Evolutionary conservation across 768 basidiomycete species (phyloP).

Genomic region (Boletus patriciae): DNA sequence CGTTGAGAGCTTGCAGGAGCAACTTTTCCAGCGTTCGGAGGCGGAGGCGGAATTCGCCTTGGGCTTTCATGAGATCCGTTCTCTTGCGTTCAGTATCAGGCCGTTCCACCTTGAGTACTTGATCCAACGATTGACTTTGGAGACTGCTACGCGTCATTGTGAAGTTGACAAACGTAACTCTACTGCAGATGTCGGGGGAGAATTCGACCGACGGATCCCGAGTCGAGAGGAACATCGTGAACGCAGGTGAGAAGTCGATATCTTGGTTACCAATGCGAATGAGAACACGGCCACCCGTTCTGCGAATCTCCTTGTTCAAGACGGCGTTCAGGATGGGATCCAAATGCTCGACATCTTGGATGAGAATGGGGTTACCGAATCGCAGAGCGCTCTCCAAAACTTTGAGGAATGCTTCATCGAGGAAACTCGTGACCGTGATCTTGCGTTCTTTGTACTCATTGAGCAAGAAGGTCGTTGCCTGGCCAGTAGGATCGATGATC

Average conservation of each 20-base stretch:
- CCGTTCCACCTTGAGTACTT: constrained; percentile 94
- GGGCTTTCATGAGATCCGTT: constrained; percentile 95
- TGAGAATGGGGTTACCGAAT: constrained; percentile 95
- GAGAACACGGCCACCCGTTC: constrained; percentile 95
- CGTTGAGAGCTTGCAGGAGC: constrained; percentile 91
- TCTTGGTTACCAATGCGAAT: constrained; percentile 97
- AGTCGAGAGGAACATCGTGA: constrained; percentile 99
- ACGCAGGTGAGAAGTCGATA: constrained; percentile 99
- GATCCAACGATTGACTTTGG: constrained; percentile 96
- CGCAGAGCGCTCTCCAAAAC: constrained; percentile 98
- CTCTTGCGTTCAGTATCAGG: constrained; percentile 95
- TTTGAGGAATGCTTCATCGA: constrained; percentile 98
- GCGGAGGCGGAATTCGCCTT: constrained; percentile 95
- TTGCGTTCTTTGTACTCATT: constrained; percentile 96
- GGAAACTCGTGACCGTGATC: constrained; percentile 97
- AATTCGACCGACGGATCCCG: constrained; percentile 97
- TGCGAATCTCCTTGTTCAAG: constrained; percentile 92
- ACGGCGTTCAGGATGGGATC: constrained; percentile 98
- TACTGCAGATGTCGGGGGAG: constrained; percentile 97
- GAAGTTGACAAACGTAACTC: constrained; percentile 94
- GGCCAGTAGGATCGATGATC: constrained; percentile 97
- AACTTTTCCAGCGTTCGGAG: constrained; percentile 91
- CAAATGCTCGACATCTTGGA: constrained; percentile 96
- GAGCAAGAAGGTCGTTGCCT: constrained; percentile 90
- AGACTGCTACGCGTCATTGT: constrained; percentile 99